phyloP scores from a whole-genome alignment of 352 stramenopile species.

The Phytophthora hibernalis region DNA sequence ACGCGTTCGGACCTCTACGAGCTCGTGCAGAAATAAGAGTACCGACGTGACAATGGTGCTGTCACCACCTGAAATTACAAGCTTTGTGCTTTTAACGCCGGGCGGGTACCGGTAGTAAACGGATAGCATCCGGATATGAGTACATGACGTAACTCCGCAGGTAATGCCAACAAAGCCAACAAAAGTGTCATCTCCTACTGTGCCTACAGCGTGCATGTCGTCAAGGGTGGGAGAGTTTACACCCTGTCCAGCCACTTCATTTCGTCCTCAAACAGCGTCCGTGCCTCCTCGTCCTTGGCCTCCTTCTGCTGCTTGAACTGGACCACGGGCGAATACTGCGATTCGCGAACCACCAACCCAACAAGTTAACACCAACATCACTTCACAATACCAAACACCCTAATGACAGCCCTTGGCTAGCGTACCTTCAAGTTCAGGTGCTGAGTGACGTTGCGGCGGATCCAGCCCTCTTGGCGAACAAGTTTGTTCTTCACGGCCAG shows the following conservation, averaged over 20 bases:
- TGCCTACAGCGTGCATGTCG: constrained; percentile 7
- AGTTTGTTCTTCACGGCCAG: constrained; percentile 70
- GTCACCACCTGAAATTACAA: neutral
- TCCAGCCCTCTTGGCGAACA: constrained; percentile 67
- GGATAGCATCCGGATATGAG: constrained; percentile 12
- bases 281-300: constrained; percentile 66
- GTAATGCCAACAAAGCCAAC: constrained; percentile 37
- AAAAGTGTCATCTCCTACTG: constrained; percentile 25
- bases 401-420: neutral
- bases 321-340: constrained; percentile 78
- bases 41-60: constrained; percentile 6
- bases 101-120: neutral
- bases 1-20: constrained; percentile 96
- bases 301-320: constrained; percentile 82
- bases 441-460: constrained; percentile 73
- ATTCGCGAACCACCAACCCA: neutral
- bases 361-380: neutral
- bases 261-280: constrained; percentile 71
- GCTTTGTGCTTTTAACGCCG: constrained; percentile 1
- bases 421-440: constrained; percentile 84
- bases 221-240: constrained; percentile 17
- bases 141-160: constrained; percentile 30
- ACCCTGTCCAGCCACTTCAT: constrained; percentile 79
- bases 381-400: neutral
- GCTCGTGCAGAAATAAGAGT: constrained; percentile 78